A percentile compares a stretch with the other conserved stretches of the same genome.
Conservation (phyloP, 73 alveolate genomes). For the Paramecium sonneborni region DNA sequence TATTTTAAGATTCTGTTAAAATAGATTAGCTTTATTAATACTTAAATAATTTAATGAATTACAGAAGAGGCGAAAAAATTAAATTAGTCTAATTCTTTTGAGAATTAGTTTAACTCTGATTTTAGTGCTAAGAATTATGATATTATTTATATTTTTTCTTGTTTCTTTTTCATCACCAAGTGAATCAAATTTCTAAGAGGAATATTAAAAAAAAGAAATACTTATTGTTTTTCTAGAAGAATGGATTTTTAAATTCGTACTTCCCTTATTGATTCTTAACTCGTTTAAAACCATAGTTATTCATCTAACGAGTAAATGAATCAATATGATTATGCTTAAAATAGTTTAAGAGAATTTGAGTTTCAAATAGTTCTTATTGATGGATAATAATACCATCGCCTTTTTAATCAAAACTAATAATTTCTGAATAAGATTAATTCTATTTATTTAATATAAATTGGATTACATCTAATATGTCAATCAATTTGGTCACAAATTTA, state of each 20-base stretch:
- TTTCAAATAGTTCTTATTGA: constrained; percentile 13
- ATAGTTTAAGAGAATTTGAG: background rate
- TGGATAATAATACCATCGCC: constrained; percentile 15
- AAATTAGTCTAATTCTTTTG: constrained; percentile 13
- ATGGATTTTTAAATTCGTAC: constrained; percentile 12
- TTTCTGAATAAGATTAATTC: background rate
- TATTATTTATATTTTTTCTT: background rate
- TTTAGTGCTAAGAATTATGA: background rate
- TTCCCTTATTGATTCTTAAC: background rate
- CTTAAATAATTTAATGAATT: background rate
- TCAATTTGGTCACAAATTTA: constrained; percentile 3
- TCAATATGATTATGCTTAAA: constrained; percentile 36
- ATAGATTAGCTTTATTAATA: background rate
- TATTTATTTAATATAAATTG: background rate
- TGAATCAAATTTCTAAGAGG: background rate
- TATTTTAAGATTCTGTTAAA: background rate
- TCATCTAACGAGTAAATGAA: constrained; percentile 22
- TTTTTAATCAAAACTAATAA: background rate
- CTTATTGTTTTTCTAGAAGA: background rate
- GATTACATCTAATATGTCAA: background rate
- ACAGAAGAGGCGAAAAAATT: constrained; percentile 20
- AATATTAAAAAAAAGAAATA: background rate
- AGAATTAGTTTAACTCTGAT: constrained; percentile 1
- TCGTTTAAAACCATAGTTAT: constrained; percentile 47
- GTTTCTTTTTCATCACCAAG: constrained; percentile 3